A percentile compares a stretch with the other conserved stretches of the same genome.
These are phyloP conservation scores for Fraxinus sp. DNA, from an alignment of 305 asterid genomes.

Conservation along the genomic window DNA sequence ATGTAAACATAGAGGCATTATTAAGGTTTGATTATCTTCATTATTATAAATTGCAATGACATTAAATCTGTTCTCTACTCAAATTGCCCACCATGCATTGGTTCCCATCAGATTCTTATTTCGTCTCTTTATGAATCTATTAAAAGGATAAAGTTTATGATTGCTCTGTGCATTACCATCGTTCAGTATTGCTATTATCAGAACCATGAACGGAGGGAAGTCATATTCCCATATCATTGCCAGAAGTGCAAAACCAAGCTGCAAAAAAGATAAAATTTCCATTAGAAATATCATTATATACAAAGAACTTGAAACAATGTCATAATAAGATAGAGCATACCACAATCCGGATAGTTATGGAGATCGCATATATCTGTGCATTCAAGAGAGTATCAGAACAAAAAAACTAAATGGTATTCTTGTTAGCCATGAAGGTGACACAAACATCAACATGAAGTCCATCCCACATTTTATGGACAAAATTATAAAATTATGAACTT, in stretches of 20 bases:
- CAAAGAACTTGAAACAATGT: not conserved
- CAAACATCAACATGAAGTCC: not conserved
- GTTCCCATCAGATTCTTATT: not conserved
- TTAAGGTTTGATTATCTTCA: not conserved
- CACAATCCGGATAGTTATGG: constrained; percentile 38
- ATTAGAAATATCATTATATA: not conserved
- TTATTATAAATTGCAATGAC: not conserved
- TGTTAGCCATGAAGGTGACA: not conserved
- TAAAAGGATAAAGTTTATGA: not conserved
- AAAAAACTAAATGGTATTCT: not conserved
- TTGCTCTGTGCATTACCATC: constrained; percentile 25
- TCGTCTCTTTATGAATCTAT: not conserved
- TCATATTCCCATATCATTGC: constrained; percentile 36
- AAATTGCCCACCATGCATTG: not conserved
- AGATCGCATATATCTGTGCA: constrained; percentile 36
- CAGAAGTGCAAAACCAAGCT: constrained; percentile 35
- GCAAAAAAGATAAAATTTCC: not conserved
- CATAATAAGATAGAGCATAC: constrained; percentile 16
- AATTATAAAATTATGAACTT: not conserved
- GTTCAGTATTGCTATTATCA: constrained; percentile 37
- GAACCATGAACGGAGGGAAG: constrained; percentile 38
- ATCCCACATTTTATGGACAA: not conserved
- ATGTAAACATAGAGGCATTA: not conserved
- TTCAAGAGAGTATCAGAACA: not conserved
- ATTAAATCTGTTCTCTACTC: not conserved